Conservation (phyloP, 2,329 filamentous ascomycete species). For the Claviceps pusilla region DNA sequence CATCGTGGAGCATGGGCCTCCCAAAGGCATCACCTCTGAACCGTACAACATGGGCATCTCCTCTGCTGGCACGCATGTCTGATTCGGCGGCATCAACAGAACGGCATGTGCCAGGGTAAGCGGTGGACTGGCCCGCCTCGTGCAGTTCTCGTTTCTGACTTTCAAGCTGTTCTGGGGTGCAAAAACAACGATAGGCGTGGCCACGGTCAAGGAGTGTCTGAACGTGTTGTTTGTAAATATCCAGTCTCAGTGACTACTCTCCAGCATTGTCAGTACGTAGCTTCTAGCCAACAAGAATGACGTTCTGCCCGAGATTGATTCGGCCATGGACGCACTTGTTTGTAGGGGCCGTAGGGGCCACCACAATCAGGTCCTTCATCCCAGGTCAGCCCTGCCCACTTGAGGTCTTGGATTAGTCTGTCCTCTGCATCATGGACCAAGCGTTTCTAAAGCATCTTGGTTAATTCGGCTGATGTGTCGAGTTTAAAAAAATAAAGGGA, state of each 20-base stretch:
- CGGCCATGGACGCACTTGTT: slow-evolving; percentile 41
- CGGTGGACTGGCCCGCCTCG: slow-evolving; percentile 27
- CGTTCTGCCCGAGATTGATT: too few species aligned
- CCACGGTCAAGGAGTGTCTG: slow-evolving; percentile 52
- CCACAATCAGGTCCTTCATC: slow-evolving; percentile 82
- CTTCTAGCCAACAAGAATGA: neutral
- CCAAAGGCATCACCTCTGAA: slow-evolving; percentile 44
- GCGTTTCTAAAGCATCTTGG: slow-evolving; percentile 43
- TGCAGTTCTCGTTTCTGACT: slow-evolving; percentile 49
- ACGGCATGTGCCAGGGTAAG: slow-evolving; percentile 53
- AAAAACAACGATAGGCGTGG: slow-evolving; percentile 88
- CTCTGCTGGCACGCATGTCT: slow-evolving; percentile 49
- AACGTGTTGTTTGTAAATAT: slow-evolving; percentile 57
- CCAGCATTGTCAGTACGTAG: neutral
- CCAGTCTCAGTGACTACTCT: slow-evolving; percentile 59
- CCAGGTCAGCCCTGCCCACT: slow-evolving; percentile 83
- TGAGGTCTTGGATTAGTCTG: slow-evolving; percentile 61
- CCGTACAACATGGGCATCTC: slow-evolving; percentile 62
- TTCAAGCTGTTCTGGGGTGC: slow-evolving; percentile 55
- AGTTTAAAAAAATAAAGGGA: too few species aligned
- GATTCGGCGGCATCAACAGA: slow-evolving; percentile 53
- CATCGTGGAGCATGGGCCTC: slow-evolving; percentile 56
- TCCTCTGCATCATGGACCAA: slow-evolving; percentile 67
- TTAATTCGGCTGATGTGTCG: neutral
- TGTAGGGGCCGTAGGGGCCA: slow-evolving; percentile 72